Conservation (phyloP, 768 basidiomycete genomes). For the Auriscalpium microsporum region DNA sequence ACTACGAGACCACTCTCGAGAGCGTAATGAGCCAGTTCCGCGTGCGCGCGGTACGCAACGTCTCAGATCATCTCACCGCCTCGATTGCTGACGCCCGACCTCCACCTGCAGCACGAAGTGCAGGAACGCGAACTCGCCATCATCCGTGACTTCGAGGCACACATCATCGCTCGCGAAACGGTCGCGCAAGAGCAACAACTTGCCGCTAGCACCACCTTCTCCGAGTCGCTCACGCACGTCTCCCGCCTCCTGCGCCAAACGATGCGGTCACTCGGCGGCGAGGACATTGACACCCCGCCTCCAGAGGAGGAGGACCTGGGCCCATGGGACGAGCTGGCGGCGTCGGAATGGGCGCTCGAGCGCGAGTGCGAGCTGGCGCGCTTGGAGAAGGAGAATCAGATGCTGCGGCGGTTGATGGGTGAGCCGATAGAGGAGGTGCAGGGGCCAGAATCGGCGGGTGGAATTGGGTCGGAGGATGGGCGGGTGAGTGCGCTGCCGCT, state of each 20-base stretch:
- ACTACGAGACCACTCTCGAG: conserved; percentile 95
- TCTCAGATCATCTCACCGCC: not conserved
- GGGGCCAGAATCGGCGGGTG: conserved; percentile 2
- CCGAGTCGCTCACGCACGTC: conserved; percentile 59
- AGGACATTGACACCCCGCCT: conserved; percentile 30
- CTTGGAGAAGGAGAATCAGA: conserved; percentile 80
- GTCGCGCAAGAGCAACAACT: conserved; percentile 53
- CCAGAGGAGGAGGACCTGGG: conserved; percentile 18
- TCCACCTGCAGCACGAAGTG: conserved; percentile 62
- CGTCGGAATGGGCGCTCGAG: conserved; percentile 73
- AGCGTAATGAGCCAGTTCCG: conserved; percentile 90
- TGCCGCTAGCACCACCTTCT: conserved; percentile 53
- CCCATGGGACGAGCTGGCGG: conserved; percentile 26
- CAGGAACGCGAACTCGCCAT: conserved; percentile 88
- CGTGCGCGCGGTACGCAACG: conserved; percentile 76
- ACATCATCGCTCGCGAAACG: conserved; percentile 70
- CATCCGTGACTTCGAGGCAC: conserved; percentile 84
- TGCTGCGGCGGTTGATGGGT: conserved; percentile 65
- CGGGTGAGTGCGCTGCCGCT: conserved; percentile 12
- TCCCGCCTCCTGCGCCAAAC: conserved; percentile 63
- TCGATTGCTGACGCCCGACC: not conserved
- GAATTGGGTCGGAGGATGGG: conserved; percentile 9
- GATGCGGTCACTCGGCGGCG: conserved; percentile 62
- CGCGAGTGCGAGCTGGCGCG: conserved; percentile 86
- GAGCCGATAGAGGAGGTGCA: conserved; percentile 24